These are phyloP conservation scores for Chlorella vulgaris DNA, from an alignment of 139 green algal genomes.

Conservation along the genomic window DNA sequence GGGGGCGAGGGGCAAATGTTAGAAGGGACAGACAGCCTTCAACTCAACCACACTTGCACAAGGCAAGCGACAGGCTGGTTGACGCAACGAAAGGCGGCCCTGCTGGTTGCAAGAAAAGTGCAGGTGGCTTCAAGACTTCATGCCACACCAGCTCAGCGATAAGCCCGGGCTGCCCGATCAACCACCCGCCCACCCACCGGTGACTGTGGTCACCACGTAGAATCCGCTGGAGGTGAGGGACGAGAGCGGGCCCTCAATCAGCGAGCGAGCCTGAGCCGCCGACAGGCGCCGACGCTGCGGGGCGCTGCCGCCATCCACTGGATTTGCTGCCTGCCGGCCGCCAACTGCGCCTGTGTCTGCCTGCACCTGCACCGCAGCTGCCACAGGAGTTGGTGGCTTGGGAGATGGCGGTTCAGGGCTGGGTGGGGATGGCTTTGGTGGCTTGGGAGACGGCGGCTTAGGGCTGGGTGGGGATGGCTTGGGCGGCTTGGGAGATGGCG, in stretches of 20 bases:
- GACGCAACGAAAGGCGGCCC: too few relatives aligned
- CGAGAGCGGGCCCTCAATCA: constrained; percentile 32
- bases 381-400: background rate
- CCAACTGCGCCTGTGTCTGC: background rate
- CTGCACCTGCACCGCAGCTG: too few relatives aligned
- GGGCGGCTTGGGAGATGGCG: background rate
- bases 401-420: background rate
- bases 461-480: background rate
- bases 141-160: background rate
- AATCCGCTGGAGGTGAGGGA: constrained; percentile 40
- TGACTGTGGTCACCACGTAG: constrained; percentile 39
- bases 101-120: too few relatives aligned
- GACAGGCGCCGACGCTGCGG: background rate
- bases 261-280: background rate
- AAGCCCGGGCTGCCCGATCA: background rate
- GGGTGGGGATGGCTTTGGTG: constrained; percentile 5
- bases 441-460: background rate
- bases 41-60: background rate
- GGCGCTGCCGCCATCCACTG: background rate
- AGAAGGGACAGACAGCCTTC: background rate
- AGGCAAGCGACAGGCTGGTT: too few relatives aligned
- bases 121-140: too few relatives aligned
- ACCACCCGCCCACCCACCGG: background rate
- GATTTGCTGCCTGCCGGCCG: background rate
- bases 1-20: background rate